Evolutionary conservation across 257 asterid species (phyloP).

Genomic region (Prunella vulgaris): DNA sequence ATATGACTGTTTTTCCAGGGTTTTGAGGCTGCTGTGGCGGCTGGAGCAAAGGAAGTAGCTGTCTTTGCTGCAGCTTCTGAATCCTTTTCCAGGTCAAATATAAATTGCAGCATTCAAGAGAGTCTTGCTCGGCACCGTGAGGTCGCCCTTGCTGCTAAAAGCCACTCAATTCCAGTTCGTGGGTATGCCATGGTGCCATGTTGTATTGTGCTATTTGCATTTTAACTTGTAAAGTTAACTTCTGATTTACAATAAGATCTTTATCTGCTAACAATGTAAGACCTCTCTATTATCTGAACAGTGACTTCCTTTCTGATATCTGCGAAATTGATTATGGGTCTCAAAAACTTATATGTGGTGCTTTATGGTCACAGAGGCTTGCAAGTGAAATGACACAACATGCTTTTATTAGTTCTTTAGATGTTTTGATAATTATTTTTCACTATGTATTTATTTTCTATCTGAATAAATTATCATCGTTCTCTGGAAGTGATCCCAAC

Average conservation of each 20-base stretch:
- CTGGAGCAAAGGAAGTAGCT: constrained; percentile 95
- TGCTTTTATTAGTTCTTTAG: background rate
- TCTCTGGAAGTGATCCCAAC: background rate
- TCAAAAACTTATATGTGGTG: background rate
- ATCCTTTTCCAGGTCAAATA: constrained; percentile 74
- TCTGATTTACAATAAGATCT: background rate
- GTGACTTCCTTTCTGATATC: background rate
- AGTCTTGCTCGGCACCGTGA: constrained; percentile 75
- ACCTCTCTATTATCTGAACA: background rate
- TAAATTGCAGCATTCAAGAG: constrained; percentile 79
- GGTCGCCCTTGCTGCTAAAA: constrained; percentile 71
- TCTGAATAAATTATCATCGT: background rate
- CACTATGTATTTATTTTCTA: background rate
- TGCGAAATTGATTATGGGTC: background rate
- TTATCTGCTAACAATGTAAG: background rate
- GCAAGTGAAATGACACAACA: background rate
- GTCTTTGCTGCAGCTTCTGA: constrained; percentile 92
- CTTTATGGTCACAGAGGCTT: background rate
- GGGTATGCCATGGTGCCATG: constrained; percentile 50
- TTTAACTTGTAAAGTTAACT: constrained; percentile 10
- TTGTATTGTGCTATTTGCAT: background rate
- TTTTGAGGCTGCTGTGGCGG: constrained; percentile 74
- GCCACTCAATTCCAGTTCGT: constrained; percentile 63
- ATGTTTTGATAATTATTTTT: background rate
- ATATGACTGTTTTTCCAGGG: constrained; percentile 46